These are phyloP conservation scores for Alternaria sp. DNA, from an alignment of 2,329 filamentous ascomycete species.

Conservation along the genomic window DNA sequence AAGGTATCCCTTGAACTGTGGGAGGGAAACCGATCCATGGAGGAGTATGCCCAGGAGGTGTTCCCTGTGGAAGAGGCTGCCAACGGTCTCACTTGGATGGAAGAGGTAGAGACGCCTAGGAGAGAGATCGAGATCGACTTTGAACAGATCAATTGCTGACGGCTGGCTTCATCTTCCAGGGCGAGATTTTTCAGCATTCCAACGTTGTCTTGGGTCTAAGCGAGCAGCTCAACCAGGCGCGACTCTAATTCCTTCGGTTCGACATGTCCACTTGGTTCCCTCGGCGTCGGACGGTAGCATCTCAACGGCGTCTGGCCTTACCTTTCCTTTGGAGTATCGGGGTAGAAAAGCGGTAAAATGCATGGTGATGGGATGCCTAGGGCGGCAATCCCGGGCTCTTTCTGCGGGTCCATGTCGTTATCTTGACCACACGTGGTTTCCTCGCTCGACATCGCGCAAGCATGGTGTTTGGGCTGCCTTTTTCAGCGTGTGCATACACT, in stretches of 20 bases:
- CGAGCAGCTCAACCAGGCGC: constrained; percentile 44
- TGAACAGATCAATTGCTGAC: constrained; percentile 49
- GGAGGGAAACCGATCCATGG: constrained; percentile 88
- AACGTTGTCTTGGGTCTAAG: constrained; percentile 37
- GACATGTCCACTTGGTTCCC: constrained; percentile 21
- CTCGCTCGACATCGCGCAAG: constrained; percentile 26
- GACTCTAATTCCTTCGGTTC: constrained; percentile 36
- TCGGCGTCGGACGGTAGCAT: constrained; percentile 14
- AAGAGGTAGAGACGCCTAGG: constrained; percentile 53
- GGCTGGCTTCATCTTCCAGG: constrained; percentile 34
- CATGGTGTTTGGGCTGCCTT: constrained; percentile 44
- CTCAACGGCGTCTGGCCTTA: constrained; percentile 15
- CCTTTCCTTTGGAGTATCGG: constrained; percentile 21
- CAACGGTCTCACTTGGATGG: constrained; percentile 95
- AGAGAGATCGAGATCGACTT: constrained; percentile 46
- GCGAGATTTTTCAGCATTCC: constrained; percentile 34
- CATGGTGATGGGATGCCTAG: constrained; percentile 16
- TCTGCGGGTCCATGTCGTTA: constrained; percentile 8
- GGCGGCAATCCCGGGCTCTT: constrained; percentile 9
- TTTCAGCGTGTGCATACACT: constrained; percentile 35
- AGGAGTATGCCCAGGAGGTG: constrained; percentile 93
- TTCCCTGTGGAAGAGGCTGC: constrained; percentile 94
- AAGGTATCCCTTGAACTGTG: constrained; percentile 80
- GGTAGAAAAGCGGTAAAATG: constrained; percentile 28
- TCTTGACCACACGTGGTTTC: constrained; percentile 8